Conservation (phyloP, 129 eudicot species). For the Mikania micrantha region DNA sequence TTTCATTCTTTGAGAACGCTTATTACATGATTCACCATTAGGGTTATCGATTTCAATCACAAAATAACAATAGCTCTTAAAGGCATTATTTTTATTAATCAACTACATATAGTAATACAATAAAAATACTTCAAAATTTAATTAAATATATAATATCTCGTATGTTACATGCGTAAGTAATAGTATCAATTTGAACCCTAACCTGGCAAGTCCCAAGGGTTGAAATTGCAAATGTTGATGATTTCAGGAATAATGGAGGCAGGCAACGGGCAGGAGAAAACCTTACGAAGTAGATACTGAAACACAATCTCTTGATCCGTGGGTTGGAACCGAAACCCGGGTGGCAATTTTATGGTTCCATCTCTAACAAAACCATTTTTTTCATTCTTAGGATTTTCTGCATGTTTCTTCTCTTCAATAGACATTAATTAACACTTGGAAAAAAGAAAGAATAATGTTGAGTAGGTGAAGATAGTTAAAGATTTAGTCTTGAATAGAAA, state of each 20-base stretch:
- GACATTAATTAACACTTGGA: constrained; percentile 23
- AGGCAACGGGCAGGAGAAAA: constrained; percentile 66
- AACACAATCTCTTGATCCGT: constrained; percentile 88
- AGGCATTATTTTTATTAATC: no score
- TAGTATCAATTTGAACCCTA: neutral
- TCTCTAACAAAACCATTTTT: constrained; percentile 51
- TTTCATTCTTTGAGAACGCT: no score
- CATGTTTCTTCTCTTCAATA: constrained; percentile 15
- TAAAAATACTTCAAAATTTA: no score
- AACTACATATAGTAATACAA: no score
- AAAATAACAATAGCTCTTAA: no score
- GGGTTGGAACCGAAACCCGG: constrained; percentile 89
- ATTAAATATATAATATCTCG: no score
- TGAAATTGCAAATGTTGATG: constrained; percentile 33
- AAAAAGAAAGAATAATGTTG: neutral
- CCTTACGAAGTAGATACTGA: constrained; percentile 68
- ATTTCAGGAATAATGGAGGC: constrained; percentile 77
- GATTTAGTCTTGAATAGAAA: constrained; percentile 20
- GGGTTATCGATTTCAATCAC: no score
- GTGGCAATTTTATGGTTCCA: constrained; percentile 59
- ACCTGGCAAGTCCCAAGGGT: constrained; percentile 92
- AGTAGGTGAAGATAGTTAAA: constrained; percentile 10
- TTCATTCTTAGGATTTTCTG: constrained; percentile 10
- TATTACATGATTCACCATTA: constrained; percentile 11
- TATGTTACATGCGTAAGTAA: no score